Conservation (phyloP, 2,329 filamentous ascomycete species). For the Tolypocladium guangdongense region DNA sequence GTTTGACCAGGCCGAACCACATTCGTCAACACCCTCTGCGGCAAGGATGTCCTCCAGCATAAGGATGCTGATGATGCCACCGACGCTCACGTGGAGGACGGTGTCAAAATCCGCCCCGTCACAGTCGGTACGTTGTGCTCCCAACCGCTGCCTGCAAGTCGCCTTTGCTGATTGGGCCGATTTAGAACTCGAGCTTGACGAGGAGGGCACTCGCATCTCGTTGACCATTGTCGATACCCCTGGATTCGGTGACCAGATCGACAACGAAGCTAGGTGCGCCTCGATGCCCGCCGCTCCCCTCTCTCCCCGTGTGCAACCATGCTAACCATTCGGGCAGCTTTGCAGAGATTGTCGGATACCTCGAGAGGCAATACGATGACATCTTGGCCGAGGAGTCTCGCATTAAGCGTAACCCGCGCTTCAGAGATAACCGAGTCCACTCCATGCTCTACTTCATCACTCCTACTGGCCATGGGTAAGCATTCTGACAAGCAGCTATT, state of each 20-base stretch:
- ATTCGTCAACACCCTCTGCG: slow-evolving; percentile 98
- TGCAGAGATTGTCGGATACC: slow-evolving; percentile 93
- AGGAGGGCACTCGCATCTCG: slow-evolving; percentile 96
- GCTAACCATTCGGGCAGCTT: slow-evolving; percentile 49
- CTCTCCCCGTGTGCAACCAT: not conserved
- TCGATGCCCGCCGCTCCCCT: not conserved
- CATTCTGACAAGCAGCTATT: not conserved
- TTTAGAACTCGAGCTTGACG: slow-evolving; percentile 84
- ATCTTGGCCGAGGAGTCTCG: slow-evolving; percentile 98
- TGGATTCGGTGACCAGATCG: slow-evolving; percentile 96
- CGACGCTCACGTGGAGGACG: slow-evolving; percentile 86
- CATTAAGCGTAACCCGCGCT: slow-evolving; percentile 99
- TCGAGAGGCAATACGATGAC: slow-evolving; percentile 98
- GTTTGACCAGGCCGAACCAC: slow-evolving; percentile 70
- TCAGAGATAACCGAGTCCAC: slow-evolving; percentile 98
- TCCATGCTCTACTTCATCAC: slow-evolving; percentile 99
- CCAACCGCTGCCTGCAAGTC: not conserved
- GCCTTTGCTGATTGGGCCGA: not conserved
- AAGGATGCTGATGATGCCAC: slow-evolving; percentile 89
- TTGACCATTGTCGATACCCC: slow-evolving; percentile 98
- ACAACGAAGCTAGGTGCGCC: slow-evolving; percentile 88
- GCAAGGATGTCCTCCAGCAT: slow-evolving; percentile 79
- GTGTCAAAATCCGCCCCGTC: slow-evolving; percentile 96
- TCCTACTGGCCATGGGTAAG: slow-evolving; percentile 86
- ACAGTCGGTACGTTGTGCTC: slow-evolving; percentile 62